These are phyloP conservation scores for Podospora comata DNA, from an alignment of 495 filamentous ascomycete species.

Conservation along the genomic window DNA sequence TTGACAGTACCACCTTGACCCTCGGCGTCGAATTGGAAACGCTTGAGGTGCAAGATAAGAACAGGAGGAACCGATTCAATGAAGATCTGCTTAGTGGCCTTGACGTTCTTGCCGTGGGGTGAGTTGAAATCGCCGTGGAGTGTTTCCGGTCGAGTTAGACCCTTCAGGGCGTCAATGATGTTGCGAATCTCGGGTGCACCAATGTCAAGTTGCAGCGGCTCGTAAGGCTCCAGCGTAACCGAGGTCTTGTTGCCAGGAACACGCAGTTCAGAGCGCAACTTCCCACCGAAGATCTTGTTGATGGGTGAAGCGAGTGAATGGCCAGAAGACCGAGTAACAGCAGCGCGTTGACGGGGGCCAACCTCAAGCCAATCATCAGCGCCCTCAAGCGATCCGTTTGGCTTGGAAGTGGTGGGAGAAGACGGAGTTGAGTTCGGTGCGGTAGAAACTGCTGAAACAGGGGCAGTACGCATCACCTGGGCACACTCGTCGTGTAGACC, in stretches of 20 bases:
- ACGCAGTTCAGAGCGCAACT: slow-evolving; percentile 82
- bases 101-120: slow-evolving; percentile 68
- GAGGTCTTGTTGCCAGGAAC: slow-evolving; percentile 85
- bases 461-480: slow-evolving; percentile 61
- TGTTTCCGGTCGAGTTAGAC: slow-evolving; percentile 76
- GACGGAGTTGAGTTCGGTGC: slow-evolving; percentile 37
- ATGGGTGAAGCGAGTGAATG: slow-evolving; percentile 71
- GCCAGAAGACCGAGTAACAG: slow-evolving; percentile 85
- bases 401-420: slow-evolving; percentile 39
- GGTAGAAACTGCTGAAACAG: slow-evolving; percentile 42
- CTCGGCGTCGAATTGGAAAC: slow-evolving; percentile 91
- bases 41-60: slow-evolving; percentile 91
- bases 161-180: slow-evolving; percentile 86
- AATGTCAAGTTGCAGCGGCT: slow-evolving; percentile 93
- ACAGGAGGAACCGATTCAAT: slow-evolving; percentile 92
- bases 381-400: slow-evolving; percentile 37
- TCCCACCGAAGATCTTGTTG: slow-evolving; percentile 91
- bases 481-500: slow-evolving; percentile 91
- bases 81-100: slow-evolving; percentile 88
- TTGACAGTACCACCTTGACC: slow-evolving; percentile 86
- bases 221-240: slow-evolving; percentile 88
- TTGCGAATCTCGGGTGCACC: slow-evolving; percentile 77
- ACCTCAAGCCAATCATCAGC: slow-evolving; percentile 85
- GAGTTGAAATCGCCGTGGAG: slow-evolving; percentile 86
- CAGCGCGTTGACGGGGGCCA: slow-evolving; percentile 82